These are phyloP conservation scores for Thalia dealbata DNA, from an alignment of 176 grass and related monocot species.

Conservation along the genomic window DNA sequence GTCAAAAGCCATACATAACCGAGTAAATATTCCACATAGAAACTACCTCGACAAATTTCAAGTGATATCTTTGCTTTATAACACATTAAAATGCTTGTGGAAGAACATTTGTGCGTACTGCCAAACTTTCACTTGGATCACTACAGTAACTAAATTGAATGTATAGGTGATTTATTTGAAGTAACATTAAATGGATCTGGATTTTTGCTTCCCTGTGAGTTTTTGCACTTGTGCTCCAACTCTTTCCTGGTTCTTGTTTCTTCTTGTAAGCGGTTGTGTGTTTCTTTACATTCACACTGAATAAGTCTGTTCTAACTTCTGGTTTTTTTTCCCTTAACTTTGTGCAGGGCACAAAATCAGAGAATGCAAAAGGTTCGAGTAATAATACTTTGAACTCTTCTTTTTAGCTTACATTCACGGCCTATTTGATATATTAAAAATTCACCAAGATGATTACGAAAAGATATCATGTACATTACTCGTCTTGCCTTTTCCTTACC, in stretches of 20 bases:
- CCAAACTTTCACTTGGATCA: neutral
- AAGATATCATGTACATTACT: neutral
- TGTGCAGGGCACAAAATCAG: slow-evolving; percentile 54
- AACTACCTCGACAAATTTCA: neutral
- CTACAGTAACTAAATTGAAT: neutral
- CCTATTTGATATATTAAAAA: neutral
- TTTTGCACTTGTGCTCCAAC: neutral
- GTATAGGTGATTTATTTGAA: too few relatives aligned
- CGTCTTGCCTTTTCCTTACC: neutral
- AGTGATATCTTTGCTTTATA: neutral
- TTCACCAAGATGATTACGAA: neutral
- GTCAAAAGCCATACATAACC: neutral
- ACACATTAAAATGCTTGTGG: neutral
- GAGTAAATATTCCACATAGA: neutral
- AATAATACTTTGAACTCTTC: slow-evolving; percentile 22
- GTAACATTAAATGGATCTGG: too few relatives aligned
- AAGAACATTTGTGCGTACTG: neutral
- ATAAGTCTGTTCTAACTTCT: neutral
- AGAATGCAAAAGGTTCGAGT: slow-evolving; percentile 59
- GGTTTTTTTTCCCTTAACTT: slow-evolving; percentile 10
- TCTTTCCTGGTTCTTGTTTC: neutral
- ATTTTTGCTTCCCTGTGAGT: neutral
- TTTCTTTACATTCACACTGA: neutral
- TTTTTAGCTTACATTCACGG: neutral
- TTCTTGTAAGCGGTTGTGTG: neutral